Evolutionary conservation across 2,329 filamentous ascomycete species (phyloP), one percentile per base, ranked within the genome.

Genomic region (Alternaria sp.): DNA sequence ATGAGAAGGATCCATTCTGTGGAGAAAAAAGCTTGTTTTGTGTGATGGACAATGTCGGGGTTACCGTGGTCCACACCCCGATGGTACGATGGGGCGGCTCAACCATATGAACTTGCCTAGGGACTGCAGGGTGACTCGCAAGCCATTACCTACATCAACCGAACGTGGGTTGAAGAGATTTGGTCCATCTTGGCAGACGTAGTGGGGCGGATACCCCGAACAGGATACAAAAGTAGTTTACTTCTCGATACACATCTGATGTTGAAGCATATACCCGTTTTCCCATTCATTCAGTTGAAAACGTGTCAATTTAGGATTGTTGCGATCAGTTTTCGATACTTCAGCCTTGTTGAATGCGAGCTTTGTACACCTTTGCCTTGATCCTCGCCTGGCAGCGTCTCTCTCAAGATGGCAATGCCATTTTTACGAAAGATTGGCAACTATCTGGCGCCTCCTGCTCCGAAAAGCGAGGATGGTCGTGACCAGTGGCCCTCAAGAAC

Each of bases 401-500:
- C 31, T 39, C 41, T 31, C 49, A 56, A 54, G 11, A 69, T 58
- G 58, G 54, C 44, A 33, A 63, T 68, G 68, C 40, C 54, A 44
- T 54, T 60, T 29, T 39, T 73, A n/a, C 59, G 60, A 26, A 72
- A 71, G 45, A 52, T 70, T 3, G 72, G 66, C 17, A 50, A 41
- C 33, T 78, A 71, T 66, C 54, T 80, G 11, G 75, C 75, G 17
- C 77, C 78, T 14, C 63, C 69, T 13, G 60, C 72, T 17, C 60
- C 59, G 56, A 79, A 68, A 68, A 67, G 77, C 2, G 77, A 75
- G 26, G 79, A 81, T 67, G 79, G 78, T 4, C 77, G 79, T 54
- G 84, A 86, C 71, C 81, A 84, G 63, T 86, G 84, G 84, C 82
- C 82, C 1, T 85, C 83, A 1, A 77, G 84, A 36, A 77, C 83